These are phyloP conservation scores for Turnera subulata DNA, from an alignment of 345 rosid species.

Conservation along the genomic window DNA sequence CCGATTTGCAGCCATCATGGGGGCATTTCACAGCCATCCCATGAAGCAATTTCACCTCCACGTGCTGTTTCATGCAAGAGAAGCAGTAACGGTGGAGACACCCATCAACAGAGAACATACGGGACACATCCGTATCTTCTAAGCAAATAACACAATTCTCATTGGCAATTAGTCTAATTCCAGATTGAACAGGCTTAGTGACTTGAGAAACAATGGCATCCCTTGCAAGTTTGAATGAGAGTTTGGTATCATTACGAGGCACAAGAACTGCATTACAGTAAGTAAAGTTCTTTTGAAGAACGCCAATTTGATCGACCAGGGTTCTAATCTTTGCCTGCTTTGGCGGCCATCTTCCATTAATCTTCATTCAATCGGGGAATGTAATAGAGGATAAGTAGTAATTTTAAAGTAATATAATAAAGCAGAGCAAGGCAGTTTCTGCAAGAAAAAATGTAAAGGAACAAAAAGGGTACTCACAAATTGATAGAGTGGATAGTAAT, in stretches of 20 bases:
- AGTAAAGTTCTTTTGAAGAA: slow-evolving; percentile 41
- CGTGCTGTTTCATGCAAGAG: neutral
- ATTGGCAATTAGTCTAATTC: slow-evolving; percentile 25
- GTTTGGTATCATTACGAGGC: slow-evolving; percentile 40
- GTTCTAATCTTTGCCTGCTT: slow-evolving; percentile 33
- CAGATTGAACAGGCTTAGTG: slow-evolving; percentile 41
- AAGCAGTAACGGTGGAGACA: neutral
- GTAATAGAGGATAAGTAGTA: too few species aligned
- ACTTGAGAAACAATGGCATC: slow-evolving; percentile 70
- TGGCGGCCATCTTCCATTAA: slow-evolving; percentile 39
- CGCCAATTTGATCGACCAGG: slow-evolving; percentile 37
- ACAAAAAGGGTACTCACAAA: too few species aligned
- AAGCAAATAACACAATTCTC: slow-evolving; percentile 67
- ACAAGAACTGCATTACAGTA: slow-evolving; percentile 35
- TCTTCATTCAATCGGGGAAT: slow-evolving; percentile 22
- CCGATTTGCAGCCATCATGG: neutral
- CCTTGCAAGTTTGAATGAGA: slow-evolving; percentile 65
- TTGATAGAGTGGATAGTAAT: too few species aligned
- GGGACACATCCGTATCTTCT: slow-evolving; percentile 38
- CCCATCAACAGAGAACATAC: neutral
- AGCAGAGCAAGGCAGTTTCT: too few species aligned
- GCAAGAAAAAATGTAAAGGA: too few species aligned
- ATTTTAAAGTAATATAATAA: too few species aligned
- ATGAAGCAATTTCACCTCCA: neutral
- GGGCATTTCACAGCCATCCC: neutral